Evolutionary conservation across 306 rosid genomes (phyloP).

Genomic region (Sesbania bispinosa): DNA sequence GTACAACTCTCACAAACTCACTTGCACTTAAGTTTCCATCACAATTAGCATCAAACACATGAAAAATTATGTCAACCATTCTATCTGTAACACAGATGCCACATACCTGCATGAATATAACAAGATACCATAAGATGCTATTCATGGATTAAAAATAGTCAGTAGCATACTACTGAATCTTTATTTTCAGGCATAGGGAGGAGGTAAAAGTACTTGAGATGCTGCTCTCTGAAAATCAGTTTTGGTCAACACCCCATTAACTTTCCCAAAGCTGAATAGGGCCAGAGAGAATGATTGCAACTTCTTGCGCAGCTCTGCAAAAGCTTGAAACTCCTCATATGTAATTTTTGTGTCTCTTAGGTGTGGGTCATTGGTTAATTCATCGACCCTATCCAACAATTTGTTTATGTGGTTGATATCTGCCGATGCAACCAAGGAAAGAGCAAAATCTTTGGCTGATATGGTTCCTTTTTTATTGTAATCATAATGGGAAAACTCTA

Average conservation of each 20-base stretch:
- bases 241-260: conserved; percentile 61
- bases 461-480: conserved; percentile 48
- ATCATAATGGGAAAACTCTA: conserved; percentile 82
- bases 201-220: conserved; percentile 56
- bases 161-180: neutral
- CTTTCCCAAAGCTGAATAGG: conserved; percentile 72
- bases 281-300: conserved; percentile 64
- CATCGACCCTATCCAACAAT: conserved; percentile 58
- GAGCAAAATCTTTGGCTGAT: conserved; percentile 72
- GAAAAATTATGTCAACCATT: conserved; percentile 70
- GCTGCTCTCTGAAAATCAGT: conserved; percentile 82
- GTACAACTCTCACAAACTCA: conserved; percentile 63
- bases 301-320: conserved; percentile 58
- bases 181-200: neutral
- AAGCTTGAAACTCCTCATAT: conserved; percentile 60
- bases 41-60: conserved; percentile 61
- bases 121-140: neutral
- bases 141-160: neutral
- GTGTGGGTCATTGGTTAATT: conserved; percentile 30
- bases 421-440: conserved; percentile 83
- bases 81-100: conserved; percentile 47
- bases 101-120: conserved; percentile 53
- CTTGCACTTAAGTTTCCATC: conserved; percentile 58
- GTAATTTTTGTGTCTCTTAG: conserved; percentile 44
- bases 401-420: conserved; percentile 61